phyloP scores from a whole-genome alignment of 2,329 filamentous ascomycete species.

The Cadophora luteo-olivacea region DNA sequence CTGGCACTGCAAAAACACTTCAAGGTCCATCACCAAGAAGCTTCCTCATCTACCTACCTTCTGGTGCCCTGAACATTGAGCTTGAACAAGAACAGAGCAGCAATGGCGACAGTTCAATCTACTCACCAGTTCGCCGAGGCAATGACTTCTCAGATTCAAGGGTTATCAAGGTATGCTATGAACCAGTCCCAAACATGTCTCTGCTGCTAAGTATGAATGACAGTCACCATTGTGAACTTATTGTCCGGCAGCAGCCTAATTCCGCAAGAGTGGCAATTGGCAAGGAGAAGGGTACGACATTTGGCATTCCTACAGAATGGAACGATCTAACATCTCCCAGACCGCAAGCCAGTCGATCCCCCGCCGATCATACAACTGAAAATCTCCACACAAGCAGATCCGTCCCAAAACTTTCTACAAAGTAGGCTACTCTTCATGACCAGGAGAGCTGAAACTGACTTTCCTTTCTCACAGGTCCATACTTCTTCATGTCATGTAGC shows the following conservation, averaged over 20 bases:
- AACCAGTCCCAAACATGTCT: neutral
- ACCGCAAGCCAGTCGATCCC: conserved; percentile 87
- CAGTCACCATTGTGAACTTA: conserved; percentile 63
- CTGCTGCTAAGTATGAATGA: conserved; percentile 17
- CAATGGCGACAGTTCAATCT: conserved; percentile 20
- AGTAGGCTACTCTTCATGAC: conserved; percentile 56
- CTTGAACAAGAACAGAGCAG: conserved; percentile 2
- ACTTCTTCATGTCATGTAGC: conserved; percentile 56
- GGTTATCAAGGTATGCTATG: conserved; percentile 36
- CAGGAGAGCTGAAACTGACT: conserved; percentile 1
- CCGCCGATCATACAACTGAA: conserved; percentile 82
- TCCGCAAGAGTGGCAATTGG: conserved; percentile 72
- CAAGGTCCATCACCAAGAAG: neutral
- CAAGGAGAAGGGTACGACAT: conserved; percentile 73
- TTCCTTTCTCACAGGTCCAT: conserved; percentile 48
- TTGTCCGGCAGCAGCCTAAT: conserved; percentile 70
- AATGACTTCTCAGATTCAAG: conserved; percentile 33
- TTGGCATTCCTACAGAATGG: neutral
- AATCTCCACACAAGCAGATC: conserved; percentile 53
- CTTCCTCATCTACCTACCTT: neutral
- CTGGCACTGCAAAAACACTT: neutral
- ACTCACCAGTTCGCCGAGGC: conserved; percentile 40
- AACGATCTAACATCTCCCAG: conserved; percentile 48
- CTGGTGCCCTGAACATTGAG: neutral
- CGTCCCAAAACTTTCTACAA: conserved; percentile 56